Percentiles rank a stretch among this genome's conserved stretches.
Evolutionary conservation across 1,284 basidiomycete species (phyloP).

Genomic region (Tilletia indica): DNA sequence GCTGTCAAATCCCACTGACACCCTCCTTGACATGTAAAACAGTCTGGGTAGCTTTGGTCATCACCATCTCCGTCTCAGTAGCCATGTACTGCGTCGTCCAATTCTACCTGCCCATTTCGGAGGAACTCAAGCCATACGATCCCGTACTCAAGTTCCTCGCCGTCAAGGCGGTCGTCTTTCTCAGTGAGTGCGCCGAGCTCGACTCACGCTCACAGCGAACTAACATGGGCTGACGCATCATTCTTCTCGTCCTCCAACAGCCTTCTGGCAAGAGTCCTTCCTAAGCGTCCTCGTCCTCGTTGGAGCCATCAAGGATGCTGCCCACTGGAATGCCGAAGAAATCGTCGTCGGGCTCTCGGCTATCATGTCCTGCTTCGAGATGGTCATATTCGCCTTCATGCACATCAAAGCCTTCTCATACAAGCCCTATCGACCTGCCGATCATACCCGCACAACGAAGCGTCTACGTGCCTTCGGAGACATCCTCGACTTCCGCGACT

Average conservation of each 20-base stretch:
- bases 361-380: slow-evolving; percentile 71
- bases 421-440: slow-evolving; percentile 62
- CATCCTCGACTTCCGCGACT: slow-evolving; percentile 44
- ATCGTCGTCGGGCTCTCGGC: slow-evolving; percentile 73
- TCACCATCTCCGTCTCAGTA: slow-evolving; percentile 72
- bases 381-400: slow-evolving; percentile 65
- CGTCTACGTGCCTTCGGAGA: slow-evolving; percentile 33
- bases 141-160: slow-evolving; percentile 69
- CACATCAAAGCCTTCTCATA: slow-evolving; percentile 76
- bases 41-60: slow-evolving; percentile 61
- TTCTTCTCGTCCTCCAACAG: background rate
- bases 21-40: background rate
- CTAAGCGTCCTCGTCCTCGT: slow-evolving; percentile 66
- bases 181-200: slow-evolving; percentile 55
- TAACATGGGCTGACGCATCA: background rate
- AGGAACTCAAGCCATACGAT: slow-evolving; percentile 64
- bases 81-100: slow-evolving; percentile 78
- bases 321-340: slow-evolving; percentile 68
- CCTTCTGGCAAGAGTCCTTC: slow-evolving; percentile 73
- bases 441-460: slow-evolving; percentile 30
- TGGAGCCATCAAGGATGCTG: slow-evolving; percentile 65
- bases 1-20: background rate
- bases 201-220: background rate
- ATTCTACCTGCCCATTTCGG: slow-evolving; percentile 67
- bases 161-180: slow-evolving; percentile 73